Conservation (phyloP, 139 green algal genomes). For the Diplosphaera chodatii region DNA sequence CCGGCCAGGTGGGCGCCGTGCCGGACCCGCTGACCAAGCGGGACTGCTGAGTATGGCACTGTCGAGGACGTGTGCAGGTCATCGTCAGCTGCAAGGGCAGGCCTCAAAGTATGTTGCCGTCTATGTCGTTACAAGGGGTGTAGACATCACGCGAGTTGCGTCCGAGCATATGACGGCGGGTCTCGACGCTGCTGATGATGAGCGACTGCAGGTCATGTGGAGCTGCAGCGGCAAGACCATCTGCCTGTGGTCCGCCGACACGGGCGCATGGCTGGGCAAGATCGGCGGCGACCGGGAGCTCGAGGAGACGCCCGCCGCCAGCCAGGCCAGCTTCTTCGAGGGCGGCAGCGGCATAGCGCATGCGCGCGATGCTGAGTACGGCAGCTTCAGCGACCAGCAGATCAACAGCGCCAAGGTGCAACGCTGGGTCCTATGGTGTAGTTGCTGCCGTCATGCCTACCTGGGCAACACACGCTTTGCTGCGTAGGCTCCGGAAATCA, state of each 20-base stretch:
- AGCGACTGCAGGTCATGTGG: slow-evolving; percentile 46
- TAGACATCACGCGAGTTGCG: too few species aligned
- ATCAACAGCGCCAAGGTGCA: neutral
- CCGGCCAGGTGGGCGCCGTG: slow-evolving; percentile 34
- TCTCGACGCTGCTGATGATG: neutral
- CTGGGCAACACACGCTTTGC: too few species aligned
- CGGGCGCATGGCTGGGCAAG: slow-evolving; percentile 25
- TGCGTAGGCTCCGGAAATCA: too few species aligned
- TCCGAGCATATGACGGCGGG: neutral
- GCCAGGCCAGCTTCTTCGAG: too few species aligned
- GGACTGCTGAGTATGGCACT: too few species aligned
- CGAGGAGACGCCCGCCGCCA: neutral
- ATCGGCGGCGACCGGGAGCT: slow-evolving; percentile 6
- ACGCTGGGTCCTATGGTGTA: neutral
- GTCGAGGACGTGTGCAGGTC: too few species aligned
- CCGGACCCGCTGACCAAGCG: too few species aligned
- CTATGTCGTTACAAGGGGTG: too few species aligned
- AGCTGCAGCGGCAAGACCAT: slow-evolving; percentile 32
- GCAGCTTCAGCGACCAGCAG: neutral
- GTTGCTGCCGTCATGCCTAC: too few species aligned
- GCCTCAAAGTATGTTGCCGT: too few species aligned
- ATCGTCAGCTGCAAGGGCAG: slow-evolving; percentile 45
- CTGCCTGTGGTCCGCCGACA: slow-evolving; percentile 54
- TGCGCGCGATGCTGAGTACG: too few species aligned
- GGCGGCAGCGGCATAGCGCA: too few species aligned